Percentiles rank a stretch among this genome's conserved stretches.
Conservation (phyloP, 306 rosid genomes). For the Trifolium repens region DNA sequence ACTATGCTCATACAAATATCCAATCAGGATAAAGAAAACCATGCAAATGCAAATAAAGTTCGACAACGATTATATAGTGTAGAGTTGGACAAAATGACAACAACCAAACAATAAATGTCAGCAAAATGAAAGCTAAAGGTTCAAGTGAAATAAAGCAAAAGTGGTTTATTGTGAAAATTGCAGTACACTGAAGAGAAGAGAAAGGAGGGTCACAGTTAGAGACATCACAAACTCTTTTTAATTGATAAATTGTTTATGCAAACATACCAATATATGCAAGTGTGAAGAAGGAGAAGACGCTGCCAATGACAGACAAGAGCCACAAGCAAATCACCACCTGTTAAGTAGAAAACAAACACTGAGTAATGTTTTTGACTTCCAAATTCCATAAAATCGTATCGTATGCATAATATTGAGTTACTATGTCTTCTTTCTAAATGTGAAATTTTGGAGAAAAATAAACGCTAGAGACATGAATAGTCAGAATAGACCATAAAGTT, state of each 20-base stretch:
- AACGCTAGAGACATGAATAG: slow-evolving; percentile 4
- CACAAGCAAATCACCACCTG: slow-evolving; percentile 87
- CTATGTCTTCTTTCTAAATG: neutral
- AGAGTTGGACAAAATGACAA: slow-evolving; percentile 6
- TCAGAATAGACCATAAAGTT: neutral
- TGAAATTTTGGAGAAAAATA: neutral
- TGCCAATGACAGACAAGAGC: slow-evolving; percentile 84
- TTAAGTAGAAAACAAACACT: slow-evolving; percentile 39
- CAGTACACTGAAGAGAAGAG: neutral
- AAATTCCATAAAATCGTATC: neutral
- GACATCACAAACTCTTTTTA: slow-evolving; percentile 21
- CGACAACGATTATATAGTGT: neutral
- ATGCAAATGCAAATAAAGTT: slow-evolving; percentile 19
- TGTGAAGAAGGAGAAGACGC: slow-evolving; percentile 75
- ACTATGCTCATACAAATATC: slow-evolving; percentile 27
- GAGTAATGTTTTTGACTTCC: slow-evolving; percentile 33
- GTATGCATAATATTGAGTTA: neutral
- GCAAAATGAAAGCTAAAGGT: neutral
- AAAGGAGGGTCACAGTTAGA: slow-evolving; percentile 22
- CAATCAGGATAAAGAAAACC: slow-evolving; percentile 6
- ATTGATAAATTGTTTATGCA: slow-evolving; percentile 28
- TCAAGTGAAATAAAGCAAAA: slow-evolving; percentile 17
- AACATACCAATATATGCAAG: slow-evolving; percentile 78
- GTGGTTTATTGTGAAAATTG: slow-evolving; percentile 5
- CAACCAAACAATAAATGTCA: neutral